Conservation (phyloP, 768 basidiomycete species). For the Peribolospora kevripleyi region DNA sequence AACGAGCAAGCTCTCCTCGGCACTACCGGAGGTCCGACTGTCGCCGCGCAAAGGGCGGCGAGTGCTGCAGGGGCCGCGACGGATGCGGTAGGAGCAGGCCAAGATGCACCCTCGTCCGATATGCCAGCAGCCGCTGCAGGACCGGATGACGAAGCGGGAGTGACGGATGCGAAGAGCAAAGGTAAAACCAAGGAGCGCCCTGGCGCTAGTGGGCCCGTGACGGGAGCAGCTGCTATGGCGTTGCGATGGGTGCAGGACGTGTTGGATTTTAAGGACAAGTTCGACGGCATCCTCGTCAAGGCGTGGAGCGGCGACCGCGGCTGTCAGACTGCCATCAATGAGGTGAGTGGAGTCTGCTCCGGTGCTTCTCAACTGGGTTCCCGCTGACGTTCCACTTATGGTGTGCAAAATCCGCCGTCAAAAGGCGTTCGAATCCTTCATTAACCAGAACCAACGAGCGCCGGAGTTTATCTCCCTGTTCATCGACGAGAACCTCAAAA, state of each 20-base stretch:
- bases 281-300: conserved; percentile 46
- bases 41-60: conserved; percentile 4
- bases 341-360: conserved; percentile 29
- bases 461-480: conserved; percentile 90
- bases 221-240: conserved; percentile 31
- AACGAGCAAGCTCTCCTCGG: conserved; percentile 27
- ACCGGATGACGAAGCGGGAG: conserved; percentile 20
- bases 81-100: conserved; percentile 21
- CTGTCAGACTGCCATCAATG: conserved; percentile 56
- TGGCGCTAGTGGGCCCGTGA: neutral
- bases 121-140: conserved; percentile 17
- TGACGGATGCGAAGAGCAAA: conserved; percentile 26
- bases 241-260: conserved; percentile 85
- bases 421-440: conserved; percentile 76
- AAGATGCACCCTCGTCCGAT: conserved; percentile 14
- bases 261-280: conserved; percentile 71
- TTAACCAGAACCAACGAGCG: conserved; percentile 64
- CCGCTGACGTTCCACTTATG: neutral
- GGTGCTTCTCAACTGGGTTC: neutral
- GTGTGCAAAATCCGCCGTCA: neutral
- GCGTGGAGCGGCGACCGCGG: conserved; percentile 51
- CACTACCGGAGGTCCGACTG: neutral
- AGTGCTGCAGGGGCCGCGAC: neutral
- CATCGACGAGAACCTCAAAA: conserved; percentile 86
- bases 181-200: conserved; percentile 27